Base-by-base conservation (phyloP, 2,329 filamentous ascomycete genomes). In the Periconia sp. region DNA sequence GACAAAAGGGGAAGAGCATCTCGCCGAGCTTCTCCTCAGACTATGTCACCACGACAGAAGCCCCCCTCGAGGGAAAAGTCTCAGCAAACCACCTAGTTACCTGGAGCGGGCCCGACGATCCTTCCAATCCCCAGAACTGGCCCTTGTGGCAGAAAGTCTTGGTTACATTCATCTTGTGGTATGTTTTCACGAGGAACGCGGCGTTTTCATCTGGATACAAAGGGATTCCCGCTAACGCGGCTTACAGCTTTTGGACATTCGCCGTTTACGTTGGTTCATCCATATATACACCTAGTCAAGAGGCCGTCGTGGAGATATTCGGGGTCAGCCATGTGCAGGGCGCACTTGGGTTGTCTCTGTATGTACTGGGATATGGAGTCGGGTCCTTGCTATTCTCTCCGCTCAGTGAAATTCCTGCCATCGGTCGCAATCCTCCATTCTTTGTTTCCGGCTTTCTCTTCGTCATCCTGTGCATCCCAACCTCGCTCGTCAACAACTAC, bases 371-470 rank as follows among this genome's bases (percentile, higher is more conserved):
- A 1, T 76, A 77, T 56, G 85, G 86, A 18, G 68, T 85, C 10
- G 86, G 86, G 0, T 85, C 85, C 1, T 71, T 89, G 40, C 57
- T 90, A 30, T 89, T 84, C 73, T 84, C 85, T 0, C 88, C 87
- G 0, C 71, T 90, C 31, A 82, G 79, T 45, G 87, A 90, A 71
- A 81, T 90, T 18, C 85, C 86, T 0, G 71, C 77, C 23, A 79
- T 90, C 41, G 87, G 88, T 6, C 79, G 87, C 15, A 89, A 86
- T 61, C 82, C 83, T 0, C 81, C 87, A 7, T 90, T 90, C 68
- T 80, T 87, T n/a, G 69, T 82, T 53, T 87, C 86, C 3, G 86
- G 89, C 74, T 81, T 82, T 54, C 72, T 90, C 14, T 91, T 89
- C 69, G 82, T 87, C 49, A 79, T 89, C 57, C 70, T 90, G 15